A percentile compares a stretch with the other conserved stretches of the same genome.
Evolutionary conservation across 106 monocot species (phyloP).

Genomic region (Acanthochlamys bracteata): DNA sequence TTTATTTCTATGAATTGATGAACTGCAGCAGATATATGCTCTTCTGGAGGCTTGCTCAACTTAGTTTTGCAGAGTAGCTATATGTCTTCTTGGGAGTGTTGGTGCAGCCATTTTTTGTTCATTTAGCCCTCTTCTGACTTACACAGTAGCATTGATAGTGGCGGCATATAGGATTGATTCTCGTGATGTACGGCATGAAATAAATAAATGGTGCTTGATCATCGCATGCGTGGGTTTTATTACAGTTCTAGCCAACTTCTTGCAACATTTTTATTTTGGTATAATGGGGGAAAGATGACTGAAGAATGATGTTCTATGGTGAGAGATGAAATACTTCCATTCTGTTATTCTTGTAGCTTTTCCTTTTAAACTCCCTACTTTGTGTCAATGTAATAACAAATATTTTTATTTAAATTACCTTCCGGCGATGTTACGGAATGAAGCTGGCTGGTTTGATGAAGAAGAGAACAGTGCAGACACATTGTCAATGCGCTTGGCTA

Average conservation of each 20-base stretch:
- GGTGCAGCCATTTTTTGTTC: constrained; percentile 99
- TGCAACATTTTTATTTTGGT: constrained; percentile 99
- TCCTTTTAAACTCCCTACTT: background rate
- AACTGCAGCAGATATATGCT: constrained; percentile 47
- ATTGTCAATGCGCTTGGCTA: constrained; percentile 92
- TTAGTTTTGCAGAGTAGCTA: constrained; percentile 94
- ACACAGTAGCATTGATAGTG: constrained; percentile 75
- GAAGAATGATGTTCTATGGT: constrained; percentile 99
- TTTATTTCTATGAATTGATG: too few species aligned
- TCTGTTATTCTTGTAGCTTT: background rate
- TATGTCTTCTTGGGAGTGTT: constrained; percentile 86
- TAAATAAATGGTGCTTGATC: constrained; percentile 91
- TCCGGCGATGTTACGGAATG: constrained; percentile 91
- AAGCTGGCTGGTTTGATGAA: constrained; percentile 99
- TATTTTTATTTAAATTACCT: background rate
- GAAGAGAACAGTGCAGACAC: constrained; percentile 95
- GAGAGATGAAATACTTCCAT: background rate
- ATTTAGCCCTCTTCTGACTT: constrained; percentile 95
- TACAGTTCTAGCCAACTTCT: constrained; percentile 91
- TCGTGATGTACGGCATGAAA: constrained; percentile 53
- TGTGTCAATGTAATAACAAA: background rate
- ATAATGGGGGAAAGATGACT: constrained; percentile 99
- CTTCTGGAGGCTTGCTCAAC: constrained; percentile 86
- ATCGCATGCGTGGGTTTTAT: constrained; percentile 92
- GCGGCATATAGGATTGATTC: constrained; percentile 58